Evolutionary conservation across 2,329 filamentous ascomycete genomes (phyloP).

Genomic region (Aspergillus latus): DNA sequence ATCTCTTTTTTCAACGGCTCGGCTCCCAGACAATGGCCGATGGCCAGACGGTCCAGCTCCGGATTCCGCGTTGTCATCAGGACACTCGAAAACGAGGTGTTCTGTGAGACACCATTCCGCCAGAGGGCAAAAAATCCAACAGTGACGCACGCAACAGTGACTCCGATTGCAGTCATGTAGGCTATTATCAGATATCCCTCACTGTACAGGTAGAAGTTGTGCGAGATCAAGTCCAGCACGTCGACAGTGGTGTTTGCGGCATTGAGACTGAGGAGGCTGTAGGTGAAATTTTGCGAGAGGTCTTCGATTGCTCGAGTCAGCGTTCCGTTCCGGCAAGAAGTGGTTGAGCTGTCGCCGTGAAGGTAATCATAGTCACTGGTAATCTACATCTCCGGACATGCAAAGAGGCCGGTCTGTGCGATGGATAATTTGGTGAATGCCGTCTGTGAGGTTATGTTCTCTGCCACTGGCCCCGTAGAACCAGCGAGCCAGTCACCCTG

Average conservation of each 20-base stretch:
- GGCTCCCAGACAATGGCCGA: slow-evolving; percentile 11
- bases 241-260: slow-evolving; percentile 4
- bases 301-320: slow-evolving; percentile 14
- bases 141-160: neutral
- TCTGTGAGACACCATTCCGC: slow-evolving; percentile 10
- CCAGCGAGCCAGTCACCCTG: neutral
- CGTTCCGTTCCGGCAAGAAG: slow-evolving; percentile 12
- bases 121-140: slow-evolving; percentile 3
- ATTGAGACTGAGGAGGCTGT: slow-evolving; percentile 16
- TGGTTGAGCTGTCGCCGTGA: neutral
- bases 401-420: neutral
- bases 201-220: neutral
- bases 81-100: slow-evolving; percentile 13
- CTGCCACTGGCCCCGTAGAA: neutral
- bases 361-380: neutral
- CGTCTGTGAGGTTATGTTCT: slow-evolving; percentile 2
- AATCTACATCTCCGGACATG: slow-evolving; percentile 6
- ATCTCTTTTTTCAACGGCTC: neutral
- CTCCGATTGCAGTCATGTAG: neutral
- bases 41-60: slow-evolving; percentile 12
- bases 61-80: slow-evolving; percentile 16
- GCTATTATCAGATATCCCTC: neutral
- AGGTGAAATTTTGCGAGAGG: slow-evolving; percentile 17
- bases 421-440: slow-evolving; percentile 1
- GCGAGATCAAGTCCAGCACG: neutral